phyloP scores from a whole-genome alignment of 164 flowering plant species.

The Euptelea pleiosperma region DNA sequence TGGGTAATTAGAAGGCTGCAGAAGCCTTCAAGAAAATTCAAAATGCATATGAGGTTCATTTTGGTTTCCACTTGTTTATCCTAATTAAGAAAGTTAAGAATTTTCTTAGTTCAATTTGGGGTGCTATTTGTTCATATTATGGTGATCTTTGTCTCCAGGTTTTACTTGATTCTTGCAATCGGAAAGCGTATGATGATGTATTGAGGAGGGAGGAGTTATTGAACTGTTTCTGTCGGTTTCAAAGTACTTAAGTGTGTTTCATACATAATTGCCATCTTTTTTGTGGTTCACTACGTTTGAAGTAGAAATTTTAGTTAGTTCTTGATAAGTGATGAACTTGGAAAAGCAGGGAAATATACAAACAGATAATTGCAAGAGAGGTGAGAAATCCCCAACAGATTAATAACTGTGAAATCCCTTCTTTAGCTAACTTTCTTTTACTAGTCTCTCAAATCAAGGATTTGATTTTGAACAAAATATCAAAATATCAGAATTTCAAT shows the following conservation, averaged over 20 bases:
- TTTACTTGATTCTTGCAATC: constrained; percentile 76
- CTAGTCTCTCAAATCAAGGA: no score
- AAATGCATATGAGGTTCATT: constrained; percentile 93
- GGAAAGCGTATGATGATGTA: constrained; percentile 90
- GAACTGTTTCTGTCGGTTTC: constrained; percentile 66
- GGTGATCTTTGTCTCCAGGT: constrained; percentile 54
- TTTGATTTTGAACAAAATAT: no score
- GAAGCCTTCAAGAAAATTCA: constrained; percentile 99
- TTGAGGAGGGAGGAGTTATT: constrained; percentile 84
- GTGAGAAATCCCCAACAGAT: no score
- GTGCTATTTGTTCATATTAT: neutral
- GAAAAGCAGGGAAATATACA: no score
- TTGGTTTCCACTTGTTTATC: constrained; percentile 7
- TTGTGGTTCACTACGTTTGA: neutral
- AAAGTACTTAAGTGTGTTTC: constrained; percentile 54
- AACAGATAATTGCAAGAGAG: no score
- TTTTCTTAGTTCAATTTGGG: neutral
- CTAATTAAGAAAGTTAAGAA: neutral
- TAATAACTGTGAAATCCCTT: no score
- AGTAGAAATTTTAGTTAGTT: neutral
- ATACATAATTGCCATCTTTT: neutral
- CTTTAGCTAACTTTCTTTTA: no score
- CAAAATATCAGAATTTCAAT: no score
- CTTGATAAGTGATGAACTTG: neutral
- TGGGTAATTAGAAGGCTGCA: constrained; percentile 98